Conservation (phyloP, 768 basidiomycete species). For the Favolaschia claudopus region DNA sequence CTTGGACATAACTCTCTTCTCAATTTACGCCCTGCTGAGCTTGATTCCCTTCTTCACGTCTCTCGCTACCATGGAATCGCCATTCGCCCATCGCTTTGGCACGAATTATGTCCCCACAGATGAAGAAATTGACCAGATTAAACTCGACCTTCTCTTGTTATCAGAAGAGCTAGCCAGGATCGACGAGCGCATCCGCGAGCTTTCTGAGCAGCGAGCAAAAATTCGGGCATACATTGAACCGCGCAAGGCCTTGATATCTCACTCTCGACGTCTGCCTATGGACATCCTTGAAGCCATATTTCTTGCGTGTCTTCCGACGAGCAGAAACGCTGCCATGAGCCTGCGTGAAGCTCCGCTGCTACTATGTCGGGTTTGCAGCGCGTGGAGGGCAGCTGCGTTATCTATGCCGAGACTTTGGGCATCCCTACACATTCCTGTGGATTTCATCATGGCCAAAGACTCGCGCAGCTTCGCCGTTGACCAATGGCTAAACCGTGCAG, state of each 20-base stretch:
- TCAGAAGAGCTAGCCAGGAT: background rate
- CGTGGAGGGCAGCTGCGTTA: no score
- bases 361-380: background rate
- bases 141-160: background rate
- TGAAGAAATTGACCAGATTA: background rate
- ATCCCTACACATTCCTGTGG: no score
- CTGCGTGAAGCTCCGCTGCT: background rate
- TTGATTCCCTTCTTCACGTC: no score
- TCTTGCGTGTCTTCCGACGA: slow-evolving; percentile 1
- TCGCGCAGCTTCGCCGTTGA: no score
- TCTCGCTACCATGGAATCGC: background rate
- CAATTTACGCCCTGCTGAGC: no score
- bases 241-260: background rate
- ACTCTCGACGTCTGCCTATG: slow-evolving; percentile 1
- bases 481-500: no score
- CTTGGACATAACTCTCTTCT: no score
- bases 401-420: no score
- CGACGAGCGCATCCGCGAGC: background rate
- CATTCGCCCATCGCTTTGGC: background rate
- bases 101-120: slow-evolving; percentile 3
- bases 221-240: background rate
- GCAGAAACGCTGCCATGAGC: background rate
- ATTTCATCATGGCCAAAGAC: no score
- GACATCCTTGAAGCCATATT: slow-evolving; percentile 6
- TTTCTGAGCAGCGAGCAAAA: background rate